Percentiles rank a stretch among this genome's conserved stretches.
Conservation (phyloP, 192 early-diverging fungal genomes). For the Coemansia sp. region DNA sequence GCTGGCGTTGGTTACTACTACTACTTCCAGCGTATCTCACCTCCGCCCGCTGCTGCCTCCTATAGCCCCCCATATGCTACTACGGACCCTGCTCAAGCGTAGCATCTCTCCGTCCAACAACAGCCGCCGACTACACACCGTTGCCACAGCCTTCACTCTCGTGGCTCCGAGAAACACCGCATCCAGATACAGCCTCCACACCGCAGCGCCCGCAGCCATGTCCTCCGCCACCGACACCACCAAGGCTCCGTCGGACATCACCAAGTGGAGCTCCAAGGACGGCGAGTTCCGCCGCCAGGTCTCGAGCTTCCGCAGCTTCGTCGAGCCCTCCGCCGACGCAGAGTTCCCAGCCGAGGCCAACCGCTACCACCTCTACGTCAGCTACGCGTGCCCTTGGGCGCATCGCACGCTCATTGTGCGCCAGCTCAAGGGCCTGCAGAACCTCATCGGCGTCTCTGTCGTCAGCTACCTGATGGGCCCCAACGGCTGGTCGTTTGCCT, state of each 20-base stretch:
- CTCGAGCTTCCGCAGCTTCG: constrained; percentile 64
- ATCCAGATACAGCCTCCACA: not conserved
- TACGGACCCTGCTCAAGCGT: too few species aligned
- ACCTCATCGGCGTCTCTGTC: constrained; percentile 77
- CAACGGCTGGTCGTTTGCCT: constrained; percentile 79
- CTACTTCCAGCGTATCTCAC: too few species aligned
- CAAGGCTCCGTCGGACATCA: constrained; percentile 10
- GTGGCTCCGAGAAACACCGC: too few species aligned
- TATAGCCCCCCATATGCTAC: too few species aligned
- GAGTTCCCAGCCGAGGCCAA: constrained; percentile 69
- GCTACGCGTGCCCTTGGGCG: constrained; percentile 71
- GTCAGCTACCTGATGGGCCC: constrained; percentile 78
- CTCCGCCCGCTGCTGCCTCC: too few species aligned
- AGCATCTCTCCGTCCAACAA: too few species aligned
- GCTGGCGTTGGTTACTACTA: too few species aligned
- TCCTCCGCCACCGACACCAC: constrained; percentile 3
- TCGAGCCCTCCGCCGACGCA: constrained; percentile 55
- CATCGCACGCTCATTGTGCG: constrained; percentile 85
- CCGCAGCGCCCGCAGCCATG: not conserved
- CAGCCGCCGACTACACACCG: too few species aligned
- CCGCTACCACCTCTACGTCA: constrained; percentile 82
- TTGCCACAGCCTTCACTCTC: too few species aligned
- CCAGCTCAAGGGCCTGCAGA: constrained; percentile 84
- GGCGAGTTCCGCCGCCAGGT: constrained; percentile 80
- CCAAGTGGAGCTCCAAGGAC: constrained; percentile 64